These are phyloP conservation scores for Chondrostereum purpureum DNA, from an alignment of 1,284 basidiomycete genomes.

Conservation along the genomic window DNA sequence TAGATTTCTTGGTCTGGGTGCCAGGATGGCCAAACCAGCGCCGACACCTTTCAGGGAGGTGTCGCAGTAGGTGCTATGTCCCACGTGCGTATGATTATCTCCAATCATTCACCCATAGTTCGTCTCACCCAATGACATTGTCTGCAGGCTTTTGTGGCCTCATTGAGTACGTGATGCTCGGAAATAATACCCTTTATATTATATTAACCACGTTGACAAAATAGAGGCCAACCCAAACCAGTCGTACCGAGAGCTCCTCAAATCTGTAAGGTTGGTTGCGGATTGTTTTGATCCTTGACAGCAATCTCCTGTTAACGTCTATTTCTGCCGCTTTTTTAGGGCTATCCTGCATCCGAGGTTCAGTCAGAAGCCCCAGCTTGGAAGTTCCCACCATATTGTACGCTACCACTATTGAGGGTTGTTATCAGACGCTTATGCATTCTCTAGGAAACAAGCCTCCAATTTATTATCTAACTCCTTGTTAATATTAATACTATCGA, in stretches of 20 bases:
- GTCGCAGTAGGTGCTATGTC: constrained; percentile 70
- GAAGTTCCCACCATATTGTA: constrained; percentile 69
- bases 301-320: background rate
- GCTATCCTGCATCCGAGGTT: constrained; percentile 54
- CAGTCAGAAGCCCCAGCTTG: constrained; percentile 76
- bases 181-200: background rate
- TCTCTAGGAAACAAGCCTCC: constrained; percentile 28
- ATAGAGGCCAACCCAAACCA: constrained; percentile 66
- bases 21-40: constrained; percentile 71
- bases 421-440: no score
- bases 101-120: no score
- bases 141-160: constrained; percentile 60
- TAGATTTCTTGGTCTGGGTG: constrained; percentile 70
- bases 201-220: no score
- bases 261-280: constrained; percentile 50
- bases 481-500: no score
- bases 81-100: constrained; percentile 32
- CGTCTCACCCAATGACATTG: no score
- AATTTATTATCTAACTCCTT: constrained; percentile 29
- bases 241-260: constrained; percentile 69
- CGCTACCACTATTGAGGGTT: constrained; percentile 23
- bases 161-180: constrained; percentile 37
- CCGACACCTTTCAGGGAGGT: constrained; percentile 44
- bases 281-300: background rate
- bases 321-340: constrained; percentile 12